Evolutionary conservation across 2,329 filamentous ascomycete species (phyloP).

Genomic region (Amauroascus niger): DNA sequence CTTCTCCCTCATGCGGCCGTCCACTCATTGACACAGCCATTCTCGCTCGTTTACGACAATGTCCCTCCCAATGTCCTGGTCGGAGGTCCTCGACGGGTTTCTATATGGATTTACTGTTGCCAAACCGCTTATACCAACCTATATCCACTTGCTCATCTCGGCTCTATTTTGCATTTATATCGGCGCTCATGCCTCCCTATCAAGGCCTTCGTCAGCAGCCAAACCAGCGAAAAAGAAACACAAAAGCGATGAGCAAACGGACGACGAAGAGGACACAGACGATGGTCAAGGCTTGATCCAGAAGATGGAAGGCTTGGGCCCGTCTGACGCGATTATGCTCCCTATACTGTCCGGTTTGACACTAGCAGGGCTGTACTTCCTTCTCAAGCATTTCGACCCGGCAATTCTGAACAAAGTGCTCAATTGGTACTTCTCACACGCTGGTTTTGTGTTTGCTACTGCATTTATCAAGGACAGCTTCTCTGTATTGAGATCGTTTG

Average conservation of each 20-base stretch:
- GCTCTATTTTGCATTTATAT: conserved; percentile 76
- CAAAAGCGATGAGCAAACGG: conserved; percentile 25
- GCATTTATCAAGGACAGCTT: conserved; percentile 64
- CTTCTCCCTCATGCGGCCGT: not conserved
- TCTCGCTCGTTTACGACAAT: conserved; percentile 18
- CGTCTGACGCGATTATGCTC: conserved; percentile 74
- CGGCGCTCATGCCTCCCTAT: conserved; percentile 74
- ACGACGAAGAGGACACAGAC: conserved; percentile 44
- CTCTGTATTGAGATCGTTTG: conserved; percentile 52
- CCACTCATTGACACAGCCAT: not conserved
- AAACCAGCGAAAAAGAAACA: conserved; percentile 46
- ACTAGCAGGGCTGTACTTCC: conserved; percentile 68
- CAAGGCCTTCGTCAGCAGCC: conserved; percentile 69
- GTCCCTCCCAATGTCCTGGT: conserved; percentile 29
- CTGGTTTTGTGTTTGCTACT: conserved; percentile 67
- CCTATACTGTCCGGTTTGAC: conserved; percentile 65
- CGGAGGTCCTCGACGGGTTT: conserved; percentile 33
- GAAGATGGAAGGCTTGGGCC: conserved; percentile 58
- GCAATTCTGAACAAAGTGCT: conserved; percentile 72
- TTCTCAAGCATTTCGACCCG: conserved; percentile 83
- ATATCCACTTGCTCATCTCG: conserved; percentile 54
- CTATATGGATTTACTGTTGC: conserved; percentile 38
- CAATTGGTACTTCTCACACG: conserved; percentile 69
- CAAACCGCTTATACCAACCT: conserved; percentile 45
- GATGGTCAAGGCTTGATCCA: conserved; percentile 47